Evolutionary conservation across 208 protist species (phyloP).

Genomic region (Phytomonas sp.): DNA sequence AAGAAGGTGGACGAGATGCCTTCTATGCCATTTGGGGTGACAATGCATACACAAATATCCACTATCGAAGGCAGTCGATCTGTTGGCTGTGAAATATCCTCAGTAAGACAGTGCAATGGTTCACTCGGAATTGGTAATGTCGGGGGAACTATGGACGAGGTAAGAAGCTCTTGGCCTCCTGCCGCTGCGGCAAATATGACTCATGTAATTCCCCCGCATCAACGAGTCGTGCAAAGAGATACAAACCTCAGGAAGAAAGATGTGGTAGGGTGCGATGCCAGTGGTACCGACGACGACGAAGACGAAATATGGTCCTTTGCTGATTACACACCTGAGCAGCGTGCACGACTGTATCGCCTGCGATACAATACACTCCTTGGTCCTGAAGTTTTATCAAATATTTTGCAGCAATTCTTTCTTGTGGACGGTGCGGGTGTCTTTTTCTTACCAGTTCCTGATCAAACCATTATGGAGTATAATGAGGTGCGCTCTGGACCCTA

Average conservation of each 20-base stretch:
- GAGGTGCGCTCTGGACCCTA: conserved; percentile 61
- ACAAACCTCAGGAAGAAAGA: not conserved
- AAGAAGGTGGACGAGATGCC: not conserved
- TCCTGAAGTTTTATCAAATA: conserved; percentile 42
- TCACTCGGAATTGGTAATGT: not conserved
- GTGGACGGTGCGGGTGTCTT: conserved; percentile 62
- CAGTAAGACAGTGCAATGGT: not conserved
- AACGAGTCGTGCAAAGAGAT: not conserved
- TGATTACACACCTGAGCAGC: conserved; percentile 23
- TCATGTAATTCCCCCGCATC: not conserved
- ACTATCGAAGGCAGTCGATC: not conserved
- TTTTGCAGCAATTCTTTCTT: conserved; percentile 55
- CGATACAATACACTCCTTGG: conserved; percentile 45
- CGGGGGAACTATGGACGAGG: not conserved
- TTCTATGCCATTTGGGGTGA: not conserved
- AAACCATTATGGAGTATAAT: conserved; percentile 81
- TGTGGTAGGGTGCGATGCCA: not conserved
- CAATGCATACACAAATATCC: not conserved
- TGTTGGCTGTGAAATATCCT: not conserved
- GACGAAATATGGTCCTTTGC: not conserved
- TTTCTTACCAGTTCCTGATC: conserved; percentile 39
- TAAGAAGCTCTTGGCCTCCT: not conserved
- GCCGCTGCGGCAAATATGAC: not conserved
- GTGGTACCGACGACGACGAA: conserved; percentile 1
- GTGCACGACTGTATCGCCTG: conserved; percentile 29